Evolutionary conservation across 495 filamentous ascomycete species (phyloP).

Genomic region (Stereocaulon alpinum): DNA sequence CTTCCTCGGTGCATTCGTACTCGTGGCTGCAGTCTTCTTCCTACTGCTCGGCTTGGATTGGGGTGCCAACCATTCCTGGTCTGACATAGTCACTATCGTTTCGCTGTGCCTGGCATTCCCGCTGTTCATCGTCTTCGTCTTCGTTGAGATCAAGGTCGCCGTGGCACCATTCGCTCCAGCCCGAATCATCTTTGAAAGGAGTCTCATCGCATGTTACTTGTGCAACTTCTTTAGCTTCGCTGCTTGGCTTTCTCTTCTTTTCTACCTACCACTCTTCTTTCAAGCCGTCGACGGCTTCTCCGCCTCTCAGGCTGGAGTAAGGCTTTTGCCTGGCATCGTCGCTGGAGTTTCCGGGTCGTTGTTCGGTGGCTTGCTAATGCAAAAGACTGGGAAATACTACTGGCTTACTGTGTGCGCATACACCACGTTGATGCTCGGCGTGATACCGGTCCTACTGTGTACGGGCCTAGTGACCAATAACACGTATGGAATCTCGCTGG

Average conservation of each 20-base stretch:
- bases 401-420: constrained; percentile 58
- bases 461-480: constrained; percentile 42
- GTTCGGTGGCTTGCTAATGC: constrained; percentile 60
- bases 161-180: constrained; percentile 69
- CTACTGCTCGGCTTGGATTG: constrained; percentile 69
- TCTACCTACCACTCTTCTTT: constrained; percentile 72
- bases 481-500: constrained; percentile 42
- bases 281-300: constrained; percentile 59
- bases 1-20: constrained; percentile 62
- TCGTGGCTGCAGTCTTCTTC: constrained; percentile 60
- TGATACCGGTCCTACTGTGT: constrained; percentile 47
- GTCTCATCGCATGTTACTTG: constrained; percentile 56
- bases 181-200: constrained; percentile 64
- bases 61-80: constrained; percentile 67
- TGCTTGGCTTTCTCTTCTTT: constrained; percentile 53
- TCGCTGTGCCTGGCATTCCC: constrained; percentile 47
- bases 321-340: constrained; percentile 57
- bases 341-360: constrained; percentile 58
- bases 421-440: constrained; percentile 39
- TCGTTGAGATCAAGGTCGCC: constrained; percentile 63
- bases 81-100: constrained; percentile 44
- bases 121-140: constrained; percentile 56
- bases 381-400: constrained; percentile 68
- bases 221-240: constrained; percentile 71
- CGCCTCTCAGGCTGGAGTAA: constrained; percentile 54